Evolutionary conservation across 441 rosid species (phyloP).

Genomic region (Syzygium syzygioides): DNA sequence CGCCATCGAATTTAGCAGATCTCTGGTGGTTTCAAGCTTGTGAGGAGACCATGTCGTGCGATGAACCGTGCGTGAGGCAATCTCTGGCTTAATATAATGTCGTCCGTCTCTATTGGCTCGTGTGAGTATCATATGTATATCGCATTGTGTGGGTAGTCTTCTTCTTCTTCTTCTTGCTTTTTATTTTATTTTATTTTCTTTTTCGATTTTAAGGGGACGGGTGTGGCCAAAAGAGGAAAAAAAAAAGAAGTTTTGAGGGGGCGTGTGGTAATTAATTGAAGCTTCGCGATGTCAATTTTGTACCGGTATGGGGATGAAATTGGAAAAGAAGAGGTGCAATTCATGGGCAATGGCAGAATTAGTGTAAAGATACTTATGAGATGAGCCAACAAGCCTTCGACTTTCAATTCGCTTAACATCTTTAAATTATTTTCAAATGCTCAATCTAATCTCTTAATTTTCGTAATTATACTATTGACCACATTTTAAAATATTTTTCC

Average conservation of each 20-base stretch:
- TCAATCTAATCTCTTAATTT: not conserved
- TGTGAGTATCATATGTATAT: not conserved
- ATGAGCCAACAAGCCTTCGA: not conserved
- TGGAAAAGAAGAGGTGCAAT: not conserved
- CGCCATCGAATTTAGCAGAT: not conserved
- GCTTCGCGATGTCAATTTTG: not conserved
- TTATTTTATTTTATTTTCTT: not conserved
- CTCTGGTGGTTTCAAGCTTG: not conserved
- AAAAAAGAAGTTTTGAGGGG: not conserved
- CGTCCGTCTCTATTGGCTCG: not conserved
- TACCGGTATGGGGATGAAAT: not conserved
- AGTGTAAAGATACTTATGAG: not conserved
- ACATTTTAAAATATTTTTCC: not conserved
- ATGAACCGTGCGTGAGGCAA: not conserved
- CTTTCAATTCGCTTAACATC: not conserved
- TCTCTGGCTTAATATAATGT: not conserved
- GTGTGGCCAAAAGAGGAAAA: not conserved
- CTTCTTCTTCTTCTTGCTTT: not conserved
- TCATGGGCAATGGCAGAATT: not conserved
- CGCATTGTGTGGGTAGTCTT: not conserved
- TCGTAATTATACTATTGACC: not conserved
- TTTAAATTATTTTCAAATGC: not conserved
- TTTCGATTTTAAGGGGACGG: not conserved
- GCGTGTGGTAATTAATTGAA: not conserved
- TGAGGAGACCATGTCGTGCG: constrained; percentile 10